These are phyloP conservation scores for Claviceps maximensis DNA, from an alignment of 2,329 filamentous ascomycete genomes.

Conservation along the genomic window DNA sequence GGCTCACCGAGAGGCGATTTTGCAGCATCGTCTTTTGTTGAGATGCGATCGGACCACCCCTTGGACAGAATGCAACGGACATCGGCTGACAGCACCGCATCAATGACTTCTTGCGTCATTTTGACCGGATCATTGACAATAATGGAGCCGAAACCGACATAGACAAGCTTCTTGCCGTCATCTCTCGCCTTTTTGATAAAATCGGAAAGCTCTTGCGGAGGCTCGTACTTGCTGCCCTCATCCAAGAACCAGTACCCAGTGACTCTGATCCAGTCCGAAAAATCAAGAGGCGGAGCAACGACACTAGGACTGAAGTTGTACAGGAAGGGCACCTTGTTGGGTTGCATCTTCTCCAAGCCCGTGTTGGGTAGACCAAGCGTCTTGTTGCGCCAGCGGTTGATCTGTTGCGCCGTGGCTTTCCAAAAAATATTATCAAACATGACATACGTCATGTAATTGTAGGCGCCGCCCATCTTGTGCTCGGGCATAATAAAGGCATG, in stretches of 20 bases:
- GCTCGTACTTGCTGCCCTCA: slow-evolving; percentile 56
- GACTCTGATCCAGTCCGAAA: slow-evolving; percentile 92
- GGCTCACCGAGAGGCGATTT: slow-evolving; percentile 45
- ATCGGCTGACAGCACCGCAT: slow-evolving; percentile 80
- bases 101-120: slow-evolving; percentile 84
- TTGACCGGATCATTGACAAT: slow-evolving; percentile 81
- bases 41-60: slow-evolving; percentile 79
- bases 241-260: slow-evolving; percentile 98
- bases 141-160: slow-evolving; percentile 94
- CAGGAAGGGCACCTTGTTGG: slow-evolving; percentile 93
- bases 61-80: slow-evolving; percentile 92
- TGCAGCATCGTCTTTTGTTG: slow-evolving; percentile 30
- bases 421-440: slow-evolving; percentile 97
- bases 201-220: slow-evolving; percentile 58
- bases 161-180: slow-evolving; percentile 85
- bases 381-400: slow-evolving; percentile 85
- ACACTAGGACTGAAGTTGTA: slow-evolving; percentile 96
- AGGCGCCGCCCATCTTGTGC: slow-evolving; percentile 85
- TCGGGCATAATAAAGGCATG: slow-evolving; percentile 92
- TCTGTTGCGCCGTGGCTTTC: slow-evolving; percentile 79
- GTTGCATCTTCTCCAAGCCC: slow-evolving; percentile 78
- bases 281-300: slow-evolving; percentile 88
- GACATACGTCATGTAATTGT: slow-evolving; percentile 90
- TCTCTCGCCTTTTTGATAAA: slow-evolving; percentile 75
- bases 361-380: slow-evolving; percentile 69